Evolutionary conservation across 2,329 filamentous ascomycete species (phyloP).

Genomic region (Botryotinia globosa): DNA sequence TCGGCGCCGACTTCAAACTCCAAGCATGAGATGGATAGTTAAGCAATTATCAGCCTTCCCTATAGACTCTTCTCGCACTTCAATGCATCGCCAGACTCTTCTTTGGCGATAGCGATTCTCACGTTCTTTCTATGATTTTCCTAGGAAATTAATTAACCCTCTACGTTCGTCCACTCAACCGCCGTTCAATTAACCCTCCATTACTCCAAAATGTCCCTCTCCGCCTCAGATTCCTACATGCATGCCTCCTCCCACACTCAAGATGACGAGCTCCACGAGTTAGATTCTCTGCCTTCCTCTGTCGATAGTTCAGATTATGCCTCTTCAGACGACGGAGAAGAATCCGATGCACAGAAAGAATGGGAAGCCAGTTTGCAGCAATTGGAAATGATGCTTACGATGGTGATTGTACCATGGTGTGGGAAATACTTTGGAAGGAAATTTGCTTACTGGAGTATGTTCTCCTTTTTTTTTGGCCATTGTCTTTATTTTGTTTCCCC

Average conservation of each 20-base stretch:
- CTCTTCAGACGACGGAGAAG: constrained; percentile 44
- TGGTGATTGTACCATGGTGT: constrained; percentile 90
- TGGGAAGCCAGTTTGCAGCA: constrained; percentile 95
- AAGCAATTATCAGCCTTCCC: neutral
- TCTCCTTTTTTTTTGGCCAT: neutral
- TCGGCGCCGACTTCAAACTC: neutral
- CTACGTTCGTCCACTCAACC: neutral
- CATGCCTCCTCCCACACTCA: constrained; percentile 47
- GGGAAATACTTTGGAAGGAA: constrained; percentile 94
- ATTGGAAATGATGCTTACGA: constrained; percentile 85
- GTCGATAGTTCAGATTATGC: constrained; percentile 48
- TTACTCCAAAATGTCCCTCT: constrained; percentile 23
- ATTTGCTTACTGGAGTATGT: constrained; percentile 93
- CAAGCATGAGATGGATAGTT: neutral
- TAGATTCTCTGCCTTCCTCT: constrained; percentile 61
- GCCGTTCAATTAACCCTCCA: neutral
- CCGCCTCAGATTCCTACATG: constrained; percentile 27
- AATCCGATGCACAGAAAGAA: constrained; percentile 87
- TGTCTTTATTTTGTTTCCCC: neutral
- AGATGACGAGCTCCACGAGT: constrained; percentile 48
- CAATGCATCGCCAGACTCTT: constrained; percentile 18
- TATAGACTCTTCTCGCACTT: neutral
- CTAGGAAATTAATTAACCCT: neutral
- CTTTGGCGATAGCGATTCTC: constrained; percentile 11
- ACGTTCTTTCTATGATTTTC: neutral